These are phyloP conservation scores for Sarocladium oryzae DNA, from an alignment of 2,329 filamentous ascomycete species.

Conservation along the genomic window DNA sequence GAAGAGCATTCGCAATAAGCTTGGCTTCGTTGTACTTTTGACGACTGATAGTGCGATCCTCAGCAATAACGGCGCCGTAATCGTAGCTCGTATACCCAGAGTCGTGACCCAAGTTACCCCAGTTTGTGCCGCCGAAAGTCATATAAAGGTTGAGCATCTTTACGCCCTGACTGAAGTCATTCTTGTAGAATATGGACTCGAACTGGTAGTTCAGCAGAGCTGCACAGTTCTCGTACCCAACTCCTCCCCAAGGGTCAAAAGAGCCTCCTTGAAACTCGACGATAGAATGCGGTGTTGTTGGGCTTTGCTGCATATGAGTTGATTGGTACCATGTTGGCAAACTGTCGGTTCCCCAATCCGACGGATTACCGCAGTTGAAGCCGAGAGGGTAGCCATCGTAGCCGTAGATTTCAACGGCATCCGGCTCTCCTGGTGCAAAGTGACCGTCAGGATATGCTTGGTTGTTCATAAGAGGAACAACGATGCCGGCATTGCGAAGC, in stretches of 20 bases:
- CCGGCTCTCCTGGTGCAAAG: background rate
- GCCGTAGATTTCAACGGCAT: conserved; percentile 11
- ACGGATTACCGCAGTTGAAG: conserved; percentile 9
- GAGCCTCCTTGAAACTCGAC: conserved; percentile 11
- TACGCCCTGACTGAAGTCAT: conserved; percentile 54
- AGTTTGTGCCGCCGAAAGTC: conserved; percentile 70
- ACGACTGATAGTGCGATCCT: conserved; percentile 10
- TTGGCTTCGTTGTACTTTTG: conserved; percentile 12
- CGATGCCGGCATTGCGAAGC: conserved; percentile 51
- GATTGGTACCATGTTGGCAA: too few relatives aligned
- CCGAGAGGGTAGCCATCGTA: conserved; percentile 10
- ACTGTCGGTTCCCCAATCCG: too few relatives aligned
- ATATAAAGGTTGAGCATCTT: conserved; percentile 67
- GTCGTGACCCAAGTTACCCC: conserved; percentile 65
- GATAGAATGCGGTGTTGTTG: conserved; percentile 7
- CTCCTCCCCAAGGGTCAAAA: too few relatives aligned
- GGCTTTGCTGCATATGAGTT: conserved; percentile 11
- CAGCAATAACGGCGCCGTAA: conserved; percentile 12
- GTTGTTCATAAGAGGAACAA: conserved; percentile 70
- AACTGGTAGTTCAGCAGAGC: conserved; percentile 47
- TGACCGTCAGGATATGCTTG: too few relatives aligned
- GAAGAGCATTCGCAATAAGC: conserved; percentile 11
- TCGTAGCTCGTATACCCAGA: conserved; percentile 10
- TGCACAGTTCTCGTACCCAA: too few relatives aligned
- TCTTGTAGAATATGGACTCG: conserved; percentile 69